Percentiles rank a stretch among this genome's conserved stretches.
phyloP scores from a whole-genome alignment of 192 early-diverging fungal genomes.

The Umbelopsis ramanniana region DNA sequence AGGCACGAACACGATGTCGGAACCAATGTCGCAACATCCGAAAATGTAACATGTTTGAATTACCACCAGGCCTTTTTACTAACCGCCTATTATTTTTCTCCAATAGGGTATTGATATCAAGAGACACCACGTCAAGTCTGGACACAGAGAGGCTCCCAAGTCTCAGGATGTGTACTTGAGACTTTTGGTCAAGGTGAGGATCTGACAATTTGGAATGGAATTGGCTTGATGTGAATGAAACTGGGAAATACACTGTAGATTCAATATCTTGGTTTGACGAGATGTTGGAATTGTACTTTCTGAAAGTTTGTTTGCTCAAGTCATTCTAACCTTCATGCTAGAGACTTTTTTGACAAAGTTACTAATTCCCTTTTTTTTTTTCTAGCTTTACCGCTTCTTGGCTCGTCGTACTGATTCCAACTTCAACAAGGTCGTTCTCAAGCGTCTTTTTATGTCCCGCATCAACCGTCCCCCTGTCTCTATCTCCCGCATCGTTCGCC shows the following conservation, averaged over 20 bases:
- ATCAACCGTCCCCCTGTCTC: conserved; percentile 96
- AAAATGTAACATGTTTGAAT: background rate
- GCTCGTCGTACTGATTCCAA: conserved; percentile 97
- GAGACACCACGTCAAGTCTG: conserved; percentile 99
- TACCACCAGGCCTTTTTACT: background rate
- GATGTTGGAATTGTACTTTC: no score
- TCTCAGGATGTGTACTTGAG: conserved; percentile 97
- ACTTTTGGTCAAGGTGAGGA: conserved; percentile 93
- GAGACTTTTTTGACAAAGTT: background rate
- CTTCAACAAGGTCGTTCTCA: conserved; percentile 99
- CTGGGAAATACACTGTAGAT: background rate
- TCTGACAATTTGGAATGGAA: background rate
- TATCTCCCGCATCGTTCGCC: conserved; percentile 83
- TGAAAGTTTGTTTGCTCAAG: no score
- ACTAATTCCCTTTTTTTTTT: background rate
- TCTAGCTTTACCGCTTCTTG: conserved; percentile 96
- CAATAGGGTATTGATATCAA: conserved; percentile 96
- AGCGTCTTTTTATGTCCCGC: conserved; percentile 98
- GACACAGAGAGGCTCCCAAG: conserved; percentile 84
- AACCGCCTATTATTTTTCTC: background rate
- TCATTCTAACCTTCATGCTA: background rate
- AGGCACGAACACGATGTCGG: background rate
- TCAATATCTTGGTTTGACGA: no score
- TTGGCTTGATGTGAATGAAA: background rate
- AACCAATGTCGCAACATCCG: background rate